phyloP scores from a whole-genome alignment of 148 eudicot species.

The Amaranthus hypochondriacus region DNA sequence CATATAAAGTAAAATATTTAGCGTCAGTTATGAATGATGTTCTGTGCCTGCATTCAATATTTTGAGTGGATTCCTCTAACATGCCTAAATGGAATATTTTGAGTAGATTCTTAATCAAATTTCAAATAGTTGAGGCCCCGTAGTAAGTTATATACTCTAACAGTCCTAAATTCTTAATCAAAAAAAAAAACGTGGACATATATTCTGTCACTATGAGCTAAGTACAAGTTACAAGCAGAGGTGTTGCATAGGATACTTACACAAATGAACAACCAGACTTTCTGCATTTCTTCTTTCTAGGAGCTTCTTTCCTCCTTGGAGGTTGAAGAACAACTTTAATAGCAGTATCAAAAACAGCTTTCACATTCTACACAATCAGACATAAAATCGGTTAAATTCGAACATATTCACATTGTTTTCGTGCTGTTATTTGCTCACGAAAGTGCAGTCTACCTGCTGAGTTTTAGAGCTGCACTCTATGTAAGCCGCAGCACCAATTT shows the following conservation, averaged over 20 bases:
- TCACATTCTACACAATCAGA: constrained; percentile 62
- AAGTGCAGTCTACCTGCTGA: constrained; percentile 63
- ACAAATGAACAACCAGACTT: constrained; percentile 73
- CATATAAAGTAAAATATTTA: too few relatives aligned
- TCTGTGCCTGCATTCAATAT: too few relatives aligned
- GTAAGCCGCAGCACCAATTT: constrained; percentile 95
- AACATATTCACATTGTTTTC: background rate
- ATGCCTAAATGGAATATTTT: too few relatives aligned
- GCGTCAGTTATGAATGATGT: too few relatives aligned
- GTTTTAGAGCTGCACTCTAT: constrained; percentile 98
- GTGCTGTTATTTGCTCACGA: background rate
- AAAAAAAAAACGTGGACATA: too few relatives aligned
- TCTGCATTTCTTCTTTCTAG: constrained; percentile 49
- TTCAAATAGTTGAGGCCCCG: too few relatives aligned
- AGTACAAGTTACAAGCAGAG: too few relatives aligned
- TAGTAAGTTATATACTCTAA: too few relatives aligned
- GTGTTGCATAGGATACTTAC: constrained; percentile 38
- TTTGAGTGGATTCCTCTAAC: too few relatives aligned
- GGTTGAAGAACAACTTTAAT: constrained; percentile 98
- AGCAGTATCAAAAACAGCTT: constrained; percentile 80
- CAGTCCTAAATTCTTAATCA: too few relatives aligned
- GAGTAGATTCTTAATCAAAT: too few relatives aligned
- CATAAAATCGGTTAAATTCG: background rate
- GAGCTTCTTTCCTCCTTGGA: constrained; percentile 73
- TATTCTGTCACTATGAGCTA: too few relatives aligned